Percentiles rank a stretch among this genome's conserved stretches.
These are phyloP conservation scores for Ophiostoma sp. DNA, from an alignment of 2,329 filamentous ascomycete genomes.

Conservation along the genomic window DNA sequence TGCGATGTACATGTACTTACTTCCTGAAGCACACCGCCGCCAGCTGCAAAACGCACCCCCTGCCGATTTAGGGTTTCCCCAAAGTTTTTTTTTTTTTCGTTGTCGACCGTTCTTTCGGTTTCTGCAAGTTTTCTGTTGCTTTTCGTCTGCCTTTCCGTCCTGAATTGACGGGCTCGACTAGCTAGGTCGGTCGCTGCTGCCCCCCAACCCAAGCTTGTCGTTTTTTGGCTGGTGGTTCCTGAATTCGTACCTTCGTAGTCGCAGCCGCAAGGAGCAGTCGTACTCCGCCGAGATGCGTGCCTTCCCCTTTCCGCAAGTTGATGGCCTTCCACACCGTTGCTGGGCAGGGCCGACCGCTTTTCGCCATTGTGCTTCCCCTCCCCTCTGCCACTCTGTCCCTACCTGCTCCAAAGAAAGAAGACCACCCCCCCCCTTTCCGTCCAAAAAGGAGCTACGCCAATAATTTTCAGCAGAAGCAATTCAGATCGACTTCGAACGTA, in stretches of 20 bases:
- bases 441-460: constrained; percentile 27
- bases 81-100: constrained; percentile 29
- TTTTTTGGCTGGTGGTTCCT: constrained; percentile 19
- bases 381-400: neutral
- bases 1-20: constrained; percentile 37
- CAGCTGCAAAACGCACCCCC: constrained; percentile 28
- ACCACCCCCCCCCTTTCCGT: constrained; percentile 17
- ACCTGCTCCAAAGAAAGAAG: constrained; percentile 9
- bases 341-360: constrained; percentile 24
- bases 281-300: constrained; percentile 17
- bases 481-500: constrained; percentile 25
- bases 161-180: neutral
- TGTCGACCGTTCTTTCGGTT: constrained; percentile 9
- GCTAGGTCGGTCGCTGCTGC: constrained; percentile 16
- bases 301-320: constrained; percentile 13
- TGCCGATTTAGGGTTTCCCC: constrained; percentile 33
- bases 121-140: constrained; percentile 11
- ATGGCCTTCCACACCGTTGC: constrained; percentile 20
- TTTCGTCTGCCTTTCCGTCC: constrained; percentile 18
- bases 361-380: constrained; percentile 12
- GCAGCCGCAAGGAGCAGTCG: constrained; percentile 11
- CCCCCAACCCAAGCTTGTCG: constrained; percentile 6
- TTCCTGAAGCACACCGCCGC: constrained; percentile 33
- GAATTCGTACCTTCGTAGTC: constrained; percentile 15
- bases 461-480: constrained; percentile 26